A percentile compares a stretch with the other conserved stretches of the same genome.
Evolutionary conservation across 1,284 basidiomycete genomes (phyloP).

Genomic region (Mrakiaceae sp.): DNA sequence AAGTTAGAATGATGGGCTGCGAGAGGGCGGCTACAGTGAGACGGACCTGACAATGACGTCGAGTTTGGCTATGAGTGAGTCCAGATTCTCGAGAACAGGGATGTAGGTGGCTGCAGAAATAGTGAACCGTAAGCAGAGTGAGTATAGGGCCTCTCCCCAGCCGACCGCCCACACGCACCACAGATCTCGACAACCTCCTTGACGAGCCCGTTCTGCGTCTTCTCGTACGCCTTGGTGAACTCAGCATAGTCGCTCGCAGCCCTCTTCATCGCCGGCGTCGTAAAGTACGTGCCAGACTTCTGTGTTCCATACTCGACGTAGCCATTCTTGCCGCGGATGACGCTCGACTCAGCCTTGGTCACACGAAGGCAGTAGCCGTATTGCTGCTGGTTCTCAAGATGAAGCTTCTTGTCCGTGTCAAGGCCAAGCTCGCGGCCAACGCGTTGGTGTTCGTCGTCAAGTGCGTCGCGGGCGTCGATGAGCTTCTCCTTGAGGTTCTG

Average conservation of each 20-base stretch:
- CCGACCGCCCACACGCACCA: slow-evolving; percentile 41
- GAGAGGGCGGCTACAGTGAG: background rate
- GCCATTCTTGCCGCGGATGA: slow-evolving; percentile 53
- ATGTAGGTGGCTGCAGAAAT: slow-evolving; percentile 63
- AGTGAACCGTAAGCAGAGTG: too few species aligned
- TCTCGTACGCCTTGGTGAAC: slow-evolving; percentile 55
- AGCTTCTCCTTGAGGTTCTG: slow-evolving; percentile 59
- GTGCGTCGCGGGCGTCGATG: slow-evolving; percentile 56
- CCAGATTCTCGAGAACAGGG: slow-evolving; percentile 79
- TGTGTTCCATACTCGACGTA: slow-evolving; percentile 79
- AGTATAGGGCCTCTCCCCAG: too few species aligned
- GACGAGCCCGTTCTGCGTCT: slow-evolving; percentile 70
- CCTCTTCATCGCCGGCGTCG: slow-evolving; percentile 64
- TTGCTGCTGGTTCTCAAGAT: slow-evolving; percentile 80
- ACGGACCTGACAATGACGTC: slow-evolving; percentile 79
- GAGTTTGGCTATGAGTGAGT: slow-evolving; percentile 74
- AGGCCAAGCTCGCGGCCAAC: slow-evolving; percentile 64
- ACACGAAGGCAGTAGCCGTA: slow-evolving; percentile 92
- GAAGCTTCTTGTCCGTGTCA: slow-evolving; percentile 92
- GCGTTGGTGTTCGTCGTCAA: slow-evolving; percentile 70
- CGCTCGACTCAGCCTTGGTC: slow-evolving; percentile 78
- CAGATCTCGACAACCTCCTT: slow-evolving; percentile 91
- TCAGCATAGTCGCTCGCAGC: slow-evolving; percentile 65
- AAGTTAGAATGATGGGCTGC: background rate
- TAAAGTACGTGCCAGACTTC: slow-evolving; percentile 85